Evolutionary conservation across 2,329 filamentous ascomycete genomes (phyloP).

Genomic region (Aspergillus ibericus): DNA sequence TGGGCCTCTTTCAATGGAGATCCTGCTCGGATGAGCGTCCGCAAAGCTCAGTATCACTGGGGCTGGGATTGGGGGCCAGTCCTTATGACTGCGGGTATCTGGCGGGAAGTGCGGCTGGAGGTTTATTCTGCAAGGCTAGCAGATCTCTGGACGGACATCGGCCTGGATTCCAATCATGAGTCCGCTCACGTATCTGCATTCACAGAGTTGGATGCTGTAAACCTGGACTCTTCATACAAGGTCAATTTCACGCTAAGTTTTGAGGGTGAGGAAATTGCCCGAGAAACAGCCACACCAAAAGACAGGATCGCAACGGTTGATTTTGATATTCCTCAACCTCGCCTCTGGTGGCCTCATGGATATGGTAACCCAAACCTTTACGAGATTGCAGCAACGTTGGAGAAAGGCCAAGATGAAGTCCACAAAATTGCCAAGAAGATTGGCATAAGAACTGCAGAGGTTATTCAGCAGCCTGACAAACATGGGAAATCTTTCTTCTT

Average conservation of each 20-base stretch:
- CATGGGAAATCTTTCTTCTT: conserved; percentile 65
- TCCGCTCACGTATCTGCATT: conserved; percentile 39
- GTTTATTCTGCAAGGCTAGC: conserved; percentile 59
- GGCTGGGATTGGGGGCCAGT: conserved; percentile 72
- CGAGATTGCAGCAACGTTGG: conserved; percentile 49
- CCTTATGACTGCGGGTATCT: conserved; percentile 63
- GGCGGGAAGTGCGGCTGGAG: conserved; percentile 67
- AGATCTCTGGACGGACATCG: conserved; percentile 54
- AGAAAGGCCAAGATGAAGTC: conserved; percentile 38
- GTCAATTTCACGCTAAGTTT: conserved; percentile 37
- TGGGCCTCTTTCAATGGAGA: conserved; percentile 52
- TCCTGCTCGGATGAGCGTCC: conserved; percentile 48
- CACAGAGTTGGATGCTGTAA: conserved; percentile 38
- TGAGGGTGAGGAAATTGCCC: conserved; percentile 37
- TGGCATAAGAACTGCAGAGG: conserved; percentile 55
- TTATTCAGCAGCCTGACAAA: conserved; percentile 47
- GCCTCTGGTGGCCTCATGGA: conserved; percentile 61
- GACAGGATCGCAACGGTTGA: conserved; percentile 30
- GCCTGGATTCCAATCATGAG: conserved; percentile 44
- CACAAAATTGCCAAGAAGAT: conserved; percentile 52
- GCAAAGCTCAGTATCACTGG: conserved; percentile 72
- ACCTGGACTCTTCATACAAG: conserved; percentile 18
- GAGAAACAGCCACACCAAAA: conserved; percentile 44
- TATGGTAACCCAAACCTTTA: conserved; percentile 62
- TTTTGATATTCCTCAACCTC: conserved; percentile 47